Evolutionary conservation across 2,329 filamentous ascomycete species (phyloP), one percentile per base, ranked within the genome.

Genomic region (Cercospora sojina): DNA sequence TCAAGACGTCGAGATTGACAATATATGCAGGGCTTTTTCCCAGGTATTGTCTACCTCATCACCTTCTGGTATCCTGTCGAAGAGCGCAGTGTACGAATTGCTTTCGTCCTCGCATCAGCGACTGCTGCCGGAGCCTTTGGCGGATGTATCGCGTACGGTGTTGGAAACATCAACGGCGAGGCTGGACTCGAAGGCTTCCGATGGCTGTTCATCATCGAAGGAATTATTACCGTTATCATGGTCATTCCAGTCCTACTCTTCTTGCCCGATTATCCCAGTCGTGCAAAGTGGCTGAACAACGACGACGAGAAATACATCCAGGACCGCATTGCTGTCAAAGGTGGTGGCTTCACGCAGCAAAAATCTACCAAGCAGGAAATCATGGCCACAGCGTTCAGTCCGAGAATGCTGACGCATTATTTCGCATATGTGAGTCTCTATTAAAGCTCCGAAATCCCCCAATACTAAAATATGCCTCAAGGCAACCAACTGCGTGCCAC

Each of bases 31-130:
- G 80, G 80, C 12, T 75, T 79, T 61, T 75, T 78, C 16, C 77
- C 78, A 9, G 74, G 64, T 3, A 70, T 73, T 2, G 69, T 73
- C 16, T 73, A 72, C 53, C 55, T 70, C 43, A 68, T 70, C 62
- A 72, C 82, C 3, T 86, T 86, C 70, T 86, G 85, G 79, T 87
- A 87, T 72, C 82, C 83, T 18, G 79, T 82, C 5, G 81, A 84
- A 3, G 86, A 88, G 73, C 79, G 85, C 20, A 84, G 83, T 1
- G 83, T 87, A 73, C 85, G 87, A 6, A 84, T 90, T 73, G 84
- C 85, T 0, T 81, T 84, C 67, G 80, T 83, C 72, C 77, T 85
- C 59, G 84, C 73, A 75, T 87, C 80, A 78, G 87, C 77, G n/a
- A 86, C 85, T 76, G 83, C 81, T 70, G 85, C 77, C 69, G 83